Evolutionary conservation across 441 rosid genomes (phyloP), one percentile per base, ranked within the genome.

Genomic region (Theobroma grandiflorum): DNA sequence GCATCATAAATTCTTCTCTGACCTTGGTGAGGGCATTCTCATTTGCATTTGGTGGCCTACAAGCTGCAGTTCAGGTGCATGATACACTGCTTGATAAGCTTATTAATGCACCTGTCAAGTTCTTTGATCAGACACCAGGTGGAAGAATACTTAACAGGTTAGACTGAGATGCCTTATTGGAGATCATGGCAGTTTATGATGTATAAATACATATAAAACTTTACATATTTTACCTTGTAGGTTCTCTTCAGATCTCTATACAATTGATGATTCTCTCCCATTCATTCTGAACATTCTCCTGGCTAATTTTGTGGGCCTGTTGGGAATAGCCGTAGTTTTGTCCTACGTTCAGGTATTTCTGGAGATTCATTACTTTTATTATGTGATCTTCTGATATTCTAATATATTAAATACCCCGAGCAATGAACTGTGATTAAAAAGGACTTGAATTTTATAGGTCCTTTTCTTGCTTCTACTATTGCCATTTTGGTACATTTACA

Each of bases 141-240:
- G 98, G 98, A 84, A 91, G 99, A 81, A 95, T 97, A 88, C 98
- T 97, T 61, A 97, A 97, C 90, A 92, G 98, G 99, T 97, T 81
- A 84, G 87, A 80, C 71, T 80, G 68, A 67, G 55, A 66, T 73
- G 10, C 76, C 69, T 38, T 75, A 66, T 75, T 72, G 55, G 42
- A 52, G 35, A 78, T 20, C 53, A 68, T 75, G 65, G 43, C 31
- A 63, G 16, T 80, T 69, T 78, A 61, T 59, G 70, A 58, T 78
- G 40, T 77, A 74, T 66, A 68, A 79, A 66, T 61, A 40, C 50
- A 61, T 66, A 61, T 58, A 53, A 53, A 55, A 73, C 42, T 8
- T 1, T 47, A 45, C 78, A 79, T 68, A 38, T 74, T 80, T 38
- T 82, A 15, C 63, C 76, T 20, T 87, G 79, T 88, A 97, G 98